These are phyloP conservation scores for Blumeriella jaapii DNA, from an alignment of 2,329 filamentous ascomycete genomes.

Conservation along the genomic window DNA sequence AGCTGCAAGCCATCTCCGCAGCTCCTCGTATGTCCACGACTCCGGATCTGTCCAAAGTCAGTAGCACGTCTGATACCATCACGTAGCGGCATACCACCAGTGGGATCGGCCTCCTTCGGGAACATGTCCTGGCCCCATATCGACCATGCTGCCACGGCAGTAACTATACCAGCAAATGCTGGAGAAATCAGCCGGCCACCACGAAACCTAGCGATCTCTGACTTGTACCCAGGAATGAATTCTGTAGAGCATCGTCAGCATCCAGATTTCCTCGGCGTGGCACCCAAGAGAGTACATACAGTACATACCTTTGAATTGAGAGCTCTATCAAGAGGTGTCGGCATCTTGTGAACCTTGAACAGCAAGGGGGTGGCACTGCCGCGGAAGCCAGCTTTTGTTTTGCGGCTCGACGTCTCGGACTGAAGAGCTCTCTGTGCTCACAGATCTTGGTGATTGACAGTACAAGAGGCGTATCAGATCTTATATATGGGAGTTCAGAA, in stretches of 20 bases:
- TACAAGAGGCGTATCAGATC: no score
- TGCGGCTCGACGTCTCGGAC: no score
- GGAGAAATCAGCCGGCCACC: slow-evolving; percentile 15
- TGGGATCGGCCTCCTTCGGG: slow-evolving; percentile 63
- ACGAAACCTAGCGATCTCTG: background rate
- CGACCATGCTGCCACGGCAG: slow-evolving; percentile 68
- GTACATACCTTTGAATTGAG: slow-evolving; percentile 53
- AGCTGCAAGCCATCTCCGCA: slow-evolving; percentile 67
- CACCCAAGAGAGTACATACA: background rate
- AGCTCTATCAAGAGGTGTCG: slow-evolving; percentile 56
- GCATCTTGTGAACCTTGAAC: slow-evolving; percentile 38
- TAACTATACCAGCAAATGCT: slow-evolving; percentile 74
- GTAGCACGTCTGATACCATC: background rate
- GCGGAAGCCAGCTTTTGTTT: background rate
- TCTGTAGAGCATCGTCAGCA: slow-evolving; percentile 34
- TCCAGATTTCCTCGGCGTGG: background rate
- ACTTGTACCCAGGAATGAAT: slow-evolving; percentile 54
- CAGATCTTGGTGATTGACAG: no score
- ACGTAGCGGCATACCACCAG: slow-evolving; percentile 39
- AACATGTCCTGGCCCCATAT: slow-evolving; percentile 81
- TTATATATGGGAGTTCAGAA: no score
- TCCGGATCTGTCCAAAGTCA: slow-evolving; percentile 39
- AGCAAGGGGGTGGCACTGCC: slow-evolving; percentile 4
- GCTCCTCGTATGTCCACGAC: slow-evolving; percentile 68
- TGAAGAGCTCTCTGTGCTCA: no score